Evolutionary conservation across 2,329 filamentous ascomycete species (phyloP), one percentile per base, ranked within the genome.

Genomic region (Harringtonia aguacate): DNA sequence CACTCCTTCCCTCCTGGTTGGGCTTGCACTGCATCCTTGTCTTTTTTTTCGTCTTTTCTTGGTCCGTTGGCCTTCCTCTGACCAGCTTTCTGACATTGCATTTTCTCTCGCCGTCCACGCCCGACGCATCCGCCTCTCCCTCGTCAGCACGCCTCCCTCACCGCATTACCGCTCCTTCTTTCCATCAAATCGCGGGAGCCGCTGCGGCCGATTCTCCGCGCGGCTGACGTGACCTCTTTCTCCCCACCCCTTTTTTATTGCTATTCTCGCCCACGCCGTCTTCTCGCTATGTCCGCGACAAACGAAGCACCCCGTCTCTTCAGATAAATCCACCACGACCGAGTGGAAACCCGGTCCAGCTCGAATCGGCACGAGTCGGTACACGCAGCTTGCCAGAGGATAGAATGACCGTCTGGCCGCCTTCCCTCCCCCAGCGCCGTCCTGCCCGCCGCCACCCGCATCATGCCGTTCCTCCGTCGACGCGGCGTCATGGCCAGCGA

Each of bases 391-490:
- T 9, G 13, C 35, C 35, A 18, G 5, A n/a, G 17, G 41, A 43
- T 18, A 18, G 36, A 36, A 24, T 44, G 42, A 27, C 24, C 24
- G 24, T 6, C 28, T 35, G n/a, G 17, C 21, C 36, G 10, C 13
- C 33, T 4, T 36, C 36, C 8, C 28, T n/a, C 29, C 28, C 13
- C 35, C 20, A 31, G 36, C 35, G 34, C 28, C 41, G 17, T 13
- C 27, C n/a, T n/a, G 17, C 17, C 31, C 21, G 21, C 29, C 24
- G 28, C 34, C 29, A 34, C 38, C 28, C 54, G 56, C 58, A 62
- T 51, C 55, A 79, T 79, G 75, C 73, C 75, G 56, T 75, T 79
- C 54, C 65, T 78, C 63, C 75, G 75, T 64, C 74, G 74, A 61
- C 73, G 73, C 59, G 74, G 72, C 64, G 73, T 71, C 55, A 65